Percentiles rank a stretch among this genome's conserved stretches.
Evolutionary conservation across 1,284 basidiomycete genomes (phyloP).

Genomic region (Ustanciosporium gigantosporum): DNA sequence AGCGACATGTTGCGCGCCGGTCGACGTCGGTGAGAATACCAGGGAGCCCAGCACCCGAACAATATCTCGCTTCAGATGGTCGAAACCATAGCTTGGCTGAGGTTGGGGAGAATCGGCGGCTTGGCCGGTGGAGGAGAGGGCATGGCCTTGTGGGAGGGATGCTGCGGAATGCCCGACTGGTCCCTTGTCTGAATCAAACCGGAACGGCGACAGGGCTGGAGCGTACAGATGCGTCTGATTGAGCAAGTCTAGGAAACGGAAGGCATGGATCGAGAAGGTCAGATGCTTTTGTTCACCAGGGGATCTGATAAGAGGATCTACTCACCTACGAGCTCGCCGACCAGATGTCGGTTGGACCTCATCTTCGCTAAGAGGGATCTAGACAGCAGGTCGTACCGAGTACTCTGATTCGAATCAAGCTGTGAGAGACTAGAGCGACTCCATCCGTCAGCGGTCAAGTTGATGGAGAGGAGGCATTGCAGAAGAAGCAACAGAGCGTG

Average conservation of each 20-base stretch:
- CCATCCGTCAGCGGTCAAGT: conserved; percentile 31
- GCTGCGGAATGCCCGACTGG: not conserved
- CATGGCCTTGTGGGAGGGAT: conserved; percentile 28
- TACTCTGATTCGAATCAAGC: too few relatives aligned
- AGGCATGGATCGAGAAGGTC: too few relatives aligned
- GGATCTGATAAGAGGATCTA: too few relatives aligned
- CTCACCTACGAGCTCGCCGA: conserved; percentile 19
- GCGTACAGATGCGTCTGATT: conserved; percentile 32
- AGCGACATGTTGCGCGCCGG: not conserved
- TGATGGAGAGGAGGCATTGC: conserved; percentile 35
- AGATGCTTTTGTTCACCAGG: too few relatives aligned
- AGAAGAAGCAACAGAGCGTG: conserved; percentile 29
- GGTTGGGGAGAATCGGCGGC: conserved; percentile 1
- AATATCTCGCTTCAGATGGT: conserved; percentile 50
- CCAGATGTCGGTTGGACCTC: conserved; percentile 4
- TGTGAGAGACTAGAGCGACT: too few relatives aligned
- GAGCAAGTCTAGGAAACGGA: conserved; percentile 10
- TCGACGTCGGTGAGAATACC: conserved; percentile 11
- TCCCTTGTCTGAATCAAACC: not conserved
- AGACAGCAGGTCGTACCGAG: conserved; percentile 5
- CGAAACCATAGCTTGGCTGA: conserved; percentile 20
- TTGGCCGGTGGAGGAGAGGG: conserved; percentile 34
- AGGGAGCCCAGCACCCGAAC: conserved; percentile 42
- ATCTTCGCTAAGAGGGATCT: conserved; percentile 5
- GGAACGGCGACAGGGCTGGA: conserved; percentile 45